A percentile compares a stretch with the other conserved stretches of the same genome.
These are phyloP conservation scores for Aurinia saxatilis DNA, from an alignment of 345 rosid genomes.

Conservation along the genomic window DNA sequence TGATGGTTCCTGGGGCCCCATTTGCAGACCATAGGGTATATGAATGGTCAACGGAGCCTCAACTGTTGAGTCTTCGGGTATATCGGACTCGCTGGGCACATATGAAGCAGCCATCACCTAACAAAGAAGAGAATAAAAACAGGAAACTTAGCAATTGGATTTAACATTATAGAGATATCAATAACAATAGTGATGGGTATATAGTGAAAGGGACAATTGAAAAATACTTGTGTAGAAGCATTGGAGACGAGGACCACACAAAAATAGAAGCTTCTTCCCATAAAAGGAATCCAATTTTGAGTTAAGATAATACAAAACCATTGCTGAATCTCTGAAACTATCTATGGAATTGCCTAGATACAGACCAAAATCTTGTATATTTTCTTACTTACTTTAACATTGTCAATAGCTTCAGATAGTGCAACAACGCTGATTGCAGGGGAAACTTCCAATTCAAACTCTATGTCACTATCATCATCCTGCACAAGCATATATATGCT, in stretches of 20 bases:
- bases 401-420: constrained; percentile 72
- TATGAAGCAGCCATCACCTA: constrained; percentile 89
- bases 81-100: constrained; percentile 51
- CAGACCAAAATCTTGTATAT: no score
- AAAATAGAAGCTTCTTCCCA: no score
- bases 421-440: constrained; percentile 61
- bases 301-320: no score
- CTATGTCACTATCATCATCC: constrained; percentile 95
- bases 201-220: no score
- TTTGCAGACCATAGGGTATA: constrained; percentile 52
- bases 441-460: constrained; percentile 75
- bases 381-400: constrained; percentile 95
- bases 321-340: no score
- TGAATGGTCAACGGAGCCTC: constrained; percentile 90
- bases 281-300: no score
- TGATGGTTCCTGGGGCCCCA: constrained; percentile 40
- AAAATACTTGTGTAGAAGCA: no score
- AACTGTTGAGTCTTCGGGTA: constrained; percentile 43
- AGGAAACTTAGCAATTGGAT: constrained; percentile 3
- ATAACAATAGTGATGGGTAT: no score
- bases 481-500: constrained; percentile 29
- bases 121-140: no score
- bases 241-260: no score
- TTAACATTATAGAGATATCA: no score
- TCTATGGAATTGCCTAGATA: no score